Evolutionary conservation across 2,329 filamentous ascomycete genomes (phyloP).

Genomic region (Penicillium digitatum): DNA sequence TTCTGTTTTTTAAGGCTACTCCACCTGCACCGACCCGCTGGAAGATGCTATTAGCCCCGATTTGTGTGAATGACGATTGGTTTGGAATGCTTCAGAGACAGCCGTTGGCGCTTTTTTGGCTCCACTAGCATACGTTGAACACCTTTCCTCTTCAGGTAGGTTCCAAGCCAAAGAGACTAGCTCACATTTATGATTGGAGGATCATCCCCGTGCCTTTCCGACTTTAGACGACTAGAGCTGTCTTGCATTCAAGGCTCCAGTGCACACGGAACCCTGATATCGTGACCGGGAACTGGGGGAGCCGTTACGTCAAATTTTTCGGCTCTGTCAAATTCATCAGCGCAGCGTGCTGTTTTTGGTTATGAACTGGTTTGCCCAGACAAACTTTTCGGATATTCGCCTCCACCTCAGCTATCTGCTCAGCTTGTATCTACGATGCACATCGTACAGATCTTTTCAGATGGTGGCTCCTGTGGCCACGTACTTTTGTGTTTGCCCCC

Average conservation of each 20-base stretch:
- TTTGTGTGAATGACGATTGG: neutral
- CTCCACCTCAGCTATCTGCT: neutral
- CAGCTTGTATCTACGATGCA: neutral
- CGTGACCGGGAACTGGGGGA: neutral
- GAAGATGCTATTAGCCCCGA: slow-evolving; percentile 4
- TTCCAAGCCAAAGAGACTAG: slow-evolving; percentile 2
- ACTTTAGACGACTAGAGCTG: neutral
- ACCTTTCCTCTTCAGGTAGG: slow-evolving; percentile 4
- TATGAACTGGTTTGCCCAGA: neutral
- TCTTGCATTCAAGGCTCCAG: neutral
- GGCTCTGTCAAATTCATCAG: neutral
- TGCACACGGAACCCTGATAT: neutral
- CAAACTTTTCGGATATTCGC: neutral
- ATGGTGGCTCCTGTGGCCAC: slow-evolving; percentile 5
- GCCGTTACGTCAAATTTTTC: neutral
- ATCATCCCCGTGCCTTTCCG: neutral
- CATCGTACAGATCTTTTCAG: neutral
- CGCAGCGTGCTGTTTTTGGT: neutral
- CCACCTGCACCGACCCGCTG: slow-evolving; percentile 21
- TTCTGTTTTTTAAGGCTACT: slow-evolving; percentile 13
- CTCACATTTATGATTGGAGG: neutral
- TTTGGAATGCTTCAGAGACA: slow-evolving; percentile 8
- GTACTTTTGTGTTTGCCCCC: slow-evolving; percentile 1
- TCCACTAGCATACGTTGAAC: slow-evolving; percentile 9
- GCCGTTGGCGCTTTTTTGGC: slow-evolving; percentile 19